Percentiles rank a stretch among this genome's conserved stretches.
These are phyloP conservation scores for Breviolum minutum DNA, from an alignment of 73 alveolate species.

Conservation along the genomic window DNA sequence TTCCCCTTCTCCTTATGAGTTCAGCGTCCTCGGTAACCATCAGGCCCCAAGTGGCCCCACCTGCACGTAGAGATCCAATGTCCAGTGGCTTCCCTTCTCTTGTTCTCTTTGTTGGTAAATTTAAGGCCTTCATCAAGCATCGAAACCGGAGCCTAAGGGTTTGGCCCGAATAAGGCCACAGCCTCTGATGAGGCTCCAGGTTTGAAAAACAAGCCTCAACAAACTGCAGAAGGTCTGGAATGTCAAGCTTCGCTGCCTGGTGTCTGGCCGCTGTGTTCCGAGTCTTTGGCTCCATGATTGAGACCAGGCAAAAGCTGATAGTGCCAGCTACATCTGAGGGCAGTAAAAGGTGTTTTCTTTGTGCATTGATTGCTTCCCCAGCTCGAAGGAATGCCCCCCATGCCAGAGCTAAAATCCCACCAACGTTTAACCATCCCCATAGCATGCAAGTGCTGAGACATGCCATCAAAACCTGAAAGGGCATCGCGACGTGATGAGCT, in stretches of 20 bases:
- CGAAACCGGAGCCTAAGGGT: not conserved
- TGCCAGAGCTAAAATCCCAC: not conserved
- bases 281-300: not conserved
- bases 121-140: not conserved
- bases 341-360: not conserved
- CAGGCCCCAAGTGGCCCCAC: slow-evolving; percentile 17
- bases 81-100: not conserved
- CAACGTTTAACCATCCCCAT: not conserved
- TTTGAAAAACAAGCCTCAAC: not conserved
- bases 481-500: not conserved
- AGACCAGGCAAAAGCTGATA: not conserved
- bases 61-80: not conserved
- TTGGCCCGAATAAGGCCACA: not conserved
- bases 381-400: not conserved
- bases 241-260: not conserved
- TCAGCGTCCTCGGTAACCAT: not conserved
- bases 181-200: too few relatives aligned
- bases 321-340: not conserved
- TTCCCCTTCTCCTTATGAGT: not conserved
- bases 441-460: not conserved
- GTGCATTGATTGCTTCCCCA: not conserved
- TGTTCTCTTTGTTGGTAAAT: not conserved
- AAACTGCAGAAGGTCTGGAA: not conserved
- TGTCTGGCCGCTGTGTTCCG: not conserved
- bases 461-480: not conserved